phyloP scores from a whole-genome alignment of 371 early-diverging fungal species.

The Lichtheimia ramosa region DNA sequence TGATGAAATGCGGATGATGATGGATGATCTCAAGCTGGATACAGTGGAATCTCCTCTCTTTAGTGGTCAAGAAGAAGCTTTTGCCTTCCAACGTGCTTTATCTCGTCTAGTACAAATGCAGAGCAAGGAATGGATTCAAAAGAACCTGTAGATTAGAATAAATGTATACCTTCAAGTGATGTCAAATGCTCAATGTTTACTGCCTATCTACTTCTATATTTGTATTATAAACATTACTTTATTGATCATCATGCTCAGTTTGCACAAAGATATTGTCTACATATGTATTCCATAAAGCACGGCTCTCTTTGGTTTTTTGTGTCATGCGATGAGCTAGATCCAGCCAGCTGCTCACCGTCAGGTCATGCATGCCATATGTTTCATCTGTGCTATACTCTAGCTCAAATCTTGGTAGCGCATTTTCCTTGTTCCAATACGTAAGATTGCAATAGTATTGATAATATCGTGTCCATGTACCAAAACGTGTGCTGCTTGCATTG shows the following conservation, averaged over 20 bases:
- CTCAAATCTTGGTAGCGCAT: constrained; percentile 14
- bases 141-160: constrained; percentile 12
- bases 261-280: constrained; percentile 33
- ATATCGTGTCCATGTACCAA: constrained; percentile 27
- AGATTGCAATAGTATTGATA: constrained; percentile 30
- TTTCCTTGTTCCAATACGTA: constrained; percentile 20
- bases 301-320: background rate
- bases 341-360: constrained; percentile 48
- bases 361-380: constrained; percentile 52
- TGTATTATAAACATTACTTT: no score
- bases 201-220: no score
- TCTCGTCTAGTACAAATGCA: constrained; percentile 93
- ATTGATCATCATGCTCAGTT: constrained; percentile 8
- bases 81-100: constrained; percentile 94
- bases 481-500: background rate
- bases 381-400: constrained; percentile 58
- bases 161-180: background rate
- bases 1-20: constrained; percentile 38
- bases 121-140: constrained; percentile 53
- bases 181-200: no score
- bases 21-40: constrained; percentile 41
- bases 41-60: constrained; percentile 67
- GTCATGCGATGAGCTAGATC: constrained; percentile 38
- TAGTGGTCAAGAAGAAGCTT: constrained; percentile 90
- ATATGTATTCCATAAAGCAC: constrained; percentile 26